Evolutionary conservation across 176 grass and related monocot genomes (phyloP).

Genomic region (Eleusine indica): DNA sequence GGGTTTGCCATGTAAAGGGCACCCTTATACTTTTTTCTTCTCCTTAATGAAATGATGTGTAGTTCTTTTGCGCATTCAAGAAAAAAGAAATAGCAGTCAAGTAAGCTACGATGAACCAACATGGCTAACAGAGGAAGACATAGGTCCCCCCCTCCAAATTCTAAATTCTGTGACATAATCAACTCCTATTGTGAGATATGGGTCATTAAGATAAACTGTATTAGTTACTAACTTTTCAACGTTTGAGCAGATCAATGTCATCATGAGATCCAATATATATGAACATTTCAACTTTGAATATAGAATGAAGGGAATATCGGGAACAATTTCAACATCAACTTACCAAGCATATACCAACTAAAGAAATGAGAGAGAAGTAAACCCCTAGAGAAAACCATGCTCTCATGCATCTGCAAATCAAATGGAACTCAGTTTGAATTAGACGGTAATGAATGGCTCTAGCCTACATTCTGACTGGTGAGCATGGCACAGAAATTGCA

Average conservation of each 20-base stretch:
- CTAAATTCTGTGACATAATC: slow-evolving; percentile 19
- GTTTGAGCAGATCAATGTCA: slow-evolving; percentile 11
- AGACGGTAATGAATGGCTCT: slow-evolving; percentile 9
- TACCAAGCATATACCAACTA: slow-evolving; percentile 71
- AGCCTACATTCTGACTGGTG: neutral
- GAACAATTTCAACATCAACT: slow-evolving; percentile 42
- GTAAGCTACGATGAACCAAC: neutral
- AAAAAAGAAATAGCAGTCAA: neutral
- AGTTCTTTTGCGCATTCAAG: too few relatives aligned
- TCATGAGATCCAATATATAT: slow-evolving; percentile 4
- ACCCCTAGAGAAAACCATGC: slow-evolving; percentile 80
- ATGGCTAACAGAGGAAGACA: neutral
- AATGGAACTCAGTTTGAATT: slow-evolving; percentile 23
- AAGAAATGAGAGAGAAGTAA: slow-evolving; percentile 64
- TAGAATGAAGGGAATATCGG: slow-evolving; percentile 5
- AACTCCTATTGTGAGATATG: neutral
- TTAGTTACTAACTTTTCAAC: neutral
- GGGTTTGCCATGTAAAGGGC: too few relatives aligned
- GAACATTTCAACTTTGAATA: slow-evolving; percentile 17
- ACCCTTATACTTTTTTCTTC: too few relatives aligned
- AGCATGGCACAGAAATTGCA: slow-evolving; percentile 21
- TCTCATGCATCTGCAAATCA: slow-evolving; percentile 55
- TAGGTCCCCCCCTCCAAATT: neutral
- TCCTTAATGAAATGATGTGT: too few relatives aligned
- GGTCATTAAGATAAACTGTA: neutral